A percentile compares a stretch with the other conserved stretches of the same genome.
Evolutionary conservation across 176 grass and related monocot genomes (phyloP).

Genomic region (Paspalum notatum): DNA sequence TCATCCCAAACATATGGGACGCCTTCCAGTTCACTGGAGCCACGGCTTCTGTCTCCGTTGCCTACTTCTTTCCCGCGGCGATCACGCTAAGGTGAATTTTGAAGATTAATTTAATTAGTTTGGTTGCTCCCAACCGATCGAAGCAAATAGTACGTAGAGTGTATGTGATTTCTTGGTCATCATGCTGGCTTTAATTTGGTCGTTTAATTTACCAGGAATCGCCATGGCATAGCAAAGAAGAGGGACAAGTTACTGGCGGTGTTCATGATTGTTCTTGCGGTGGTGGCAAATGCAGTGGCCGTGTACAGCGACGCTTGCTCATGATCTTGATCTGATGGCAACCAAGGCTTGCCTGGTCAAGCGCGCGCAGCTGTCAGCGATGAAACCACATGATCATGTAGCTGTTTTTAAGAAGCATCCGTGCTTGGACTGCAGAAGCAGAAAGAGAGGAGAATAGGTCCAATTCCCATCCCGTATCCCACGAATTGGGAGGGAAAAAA

Average conservation of each 20-base stretch:
- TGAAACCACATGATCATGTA: background rate
- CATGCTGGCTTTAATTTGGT: too few relatives aligned
- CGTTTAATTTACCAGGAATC: constrained; percentile 58
- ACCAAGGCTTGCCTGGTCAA: background rate
- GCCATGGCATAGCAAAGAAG: constrained; percentile 73
- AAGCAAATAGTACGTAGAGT: too few relatives aligned
- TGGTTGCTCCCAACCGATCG: too few relatives aligned
- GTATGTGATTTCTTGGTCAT: too few relatives aligned
- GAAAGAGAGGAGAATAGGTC: too few relatives aligned
- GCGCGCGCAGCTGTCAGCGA: background rate
- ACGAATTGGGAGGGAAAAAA: too few relatives aligned
- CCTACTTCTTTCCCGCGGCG: constrained; percentile 79
- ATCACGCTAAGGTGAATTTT: constrained; percentile 69
- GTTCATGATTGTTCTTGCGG: constrained; percentile 81
- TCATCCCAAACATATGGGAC: constrained; percentile 88
- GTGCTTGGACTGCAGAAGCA: too few relatives aligned
- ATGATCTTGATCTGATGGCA: constrained; percentile 31
- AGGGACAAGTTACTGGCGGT: constrained; percentile 62
- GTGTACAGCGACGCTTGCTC: constrained; percentile 81
- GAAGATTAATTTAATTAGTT: too few relatives aligned
- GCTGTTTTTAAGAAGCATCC: background rate
- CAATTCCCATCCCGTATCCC: too few relatives aligned
- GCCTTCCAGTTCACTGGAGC: constrained; percentile 97
- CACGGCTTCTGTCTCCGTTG: constrained; percentile 81
- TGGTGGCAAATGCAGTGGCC: constrained; percentile 73